Evolutionary conservation across 2,329 filamentous ascomycete species (phyloP).

Genomic region (Drechmeria coniospora): DNA sequence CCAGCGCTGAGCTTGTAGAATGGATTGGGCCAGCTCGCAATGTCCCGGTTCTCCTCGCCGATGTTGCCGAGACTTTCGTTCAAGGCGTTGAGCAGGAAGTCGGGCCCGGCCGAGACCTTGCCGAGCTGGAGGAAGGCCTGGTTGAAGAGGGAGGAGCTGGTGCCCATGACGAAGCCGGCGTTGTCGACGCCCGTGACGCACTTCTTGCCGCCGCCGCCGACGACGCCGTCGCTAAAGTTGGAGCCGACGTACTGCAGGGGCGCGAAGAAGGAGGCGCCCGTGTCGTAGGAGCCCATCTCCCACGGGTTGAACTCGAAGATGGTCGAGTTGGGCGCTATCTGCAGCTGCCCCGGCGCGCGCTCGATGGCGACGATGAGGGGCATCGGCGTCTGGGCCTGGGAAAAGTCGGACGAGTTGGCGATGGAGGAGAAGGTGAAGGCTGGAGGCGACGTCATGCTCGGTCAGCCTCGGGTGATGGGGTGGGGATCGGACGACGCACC

Average conservation of each 20-base stretch:
- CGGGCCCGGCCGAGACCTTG: constrained; percentile 23
- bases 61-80: constrained; percentile 36
- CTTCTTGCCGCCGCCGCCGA: constrained; percentile 33
- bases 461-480: neutral
- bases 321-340: constrained; percentile 57
- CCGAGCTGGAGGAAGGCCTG: constrained; percentile 49
- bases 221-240: constrained; percentile 47
- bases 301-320: constrained; percentile 67
- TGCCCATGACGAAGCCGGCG: constrained; percentile 71
- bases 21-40: constrained; percentile 64
- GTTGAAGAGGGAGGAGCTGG: constrained; percentile 76
- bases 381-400: constrained; percentile 48
- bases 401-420: constrained; percentile 40
- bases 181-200: constrained; percentile 77
- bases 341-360: constrained; percentile 41
- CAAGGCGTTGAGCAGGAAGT: constrained; percentile 35
- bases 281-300: constrained; percentile 66
- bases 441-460: constrained; percentile 9
- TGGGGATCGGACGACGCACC: constrained; percentile 8
- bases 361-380: constrained; percentile 60
- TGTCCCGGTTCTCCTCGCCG: constrained; percentile 48
- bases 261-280: constrained; percentile 54
- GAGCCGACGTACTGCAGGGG: constrained; percentile 59
- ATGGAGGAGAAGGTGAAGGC: constrained; percentile 63
- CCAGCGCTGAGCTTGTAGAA: constrained; percentile 51